A percentile compares a stretch with the other conserved stretches of the same genome.
These are phyloP conservation scores for Epichloe festucae DNA, from an alignment of 2,329 filamentous ascomycete genomes.

Conservation along the genomic window DNA sequence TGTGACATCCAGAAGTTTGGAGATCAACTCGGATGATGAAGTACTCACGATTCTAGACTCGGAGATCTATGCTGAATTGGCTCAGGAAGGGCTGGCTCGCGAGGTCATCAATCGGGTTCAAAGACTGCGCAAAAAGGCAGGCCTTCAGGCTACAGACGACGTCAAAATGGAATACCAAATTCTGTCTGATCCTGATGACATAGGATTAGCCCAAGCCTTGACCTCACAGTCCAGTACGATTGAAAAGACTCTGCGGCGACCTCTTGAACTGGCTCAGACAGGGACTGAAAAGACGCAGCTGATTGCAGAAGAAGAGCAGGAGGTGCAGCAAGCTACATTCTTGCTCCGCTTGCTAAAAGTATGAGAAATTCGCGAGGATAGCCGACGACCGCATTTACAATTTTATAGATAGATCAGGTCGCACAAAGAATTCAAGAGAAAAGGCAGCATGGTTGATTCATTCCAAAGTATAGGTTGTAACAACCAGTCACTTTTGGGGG, in stretches of 20 bases:
- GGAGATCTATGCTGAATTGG: conserved; percentile 70
- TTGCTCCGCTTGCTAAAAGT: conserved; percentile 64
- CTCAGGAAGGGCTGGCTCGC: conserved; percentile 75
- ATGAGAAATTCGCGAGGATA: conserved; percentile 26
- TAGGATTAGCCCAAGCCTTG: conserved; percentile 61
- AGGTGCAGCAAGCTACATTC: conserved; percentile 73
- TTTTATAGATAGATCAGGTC: background rate
- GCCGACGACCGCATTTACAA: background rate
- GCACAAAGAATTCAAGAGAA: too few species aligned
- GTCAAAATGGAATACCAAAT: conserved; percentile 89
- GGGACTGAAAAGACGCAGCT: conserved; percentile 23
- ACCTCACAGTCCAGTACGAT: conserved; percentile 53
- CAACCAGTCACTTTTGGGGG: too few species aligned
- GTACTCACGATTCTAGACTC: conserved; percentile 85
- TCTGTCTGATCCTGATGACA: conserved; percentile 61
- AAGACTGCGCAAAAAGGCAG: conserved; percentile 87
- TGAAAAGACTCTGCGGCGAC: conserved; percentile 64
- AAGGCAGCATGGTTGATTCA: background rate
- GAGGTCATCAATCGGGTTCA: conserved; percentile 93
- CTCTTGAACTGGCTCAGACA: conserved; percentile 42
- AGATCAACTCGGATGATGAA: conserved; percentile 80
- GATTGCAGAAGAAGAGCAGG: conserved; percentile 73
- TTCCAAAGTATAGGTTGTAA: background rate
- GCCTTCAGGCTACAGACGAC: conserved; percentile 81
- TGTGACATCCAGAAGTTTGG: conserved; percentile 57